phyloP scores from a whole-genome alignment of 345 rosid genomes.

The Eucalyptus decipiens region DNA sequence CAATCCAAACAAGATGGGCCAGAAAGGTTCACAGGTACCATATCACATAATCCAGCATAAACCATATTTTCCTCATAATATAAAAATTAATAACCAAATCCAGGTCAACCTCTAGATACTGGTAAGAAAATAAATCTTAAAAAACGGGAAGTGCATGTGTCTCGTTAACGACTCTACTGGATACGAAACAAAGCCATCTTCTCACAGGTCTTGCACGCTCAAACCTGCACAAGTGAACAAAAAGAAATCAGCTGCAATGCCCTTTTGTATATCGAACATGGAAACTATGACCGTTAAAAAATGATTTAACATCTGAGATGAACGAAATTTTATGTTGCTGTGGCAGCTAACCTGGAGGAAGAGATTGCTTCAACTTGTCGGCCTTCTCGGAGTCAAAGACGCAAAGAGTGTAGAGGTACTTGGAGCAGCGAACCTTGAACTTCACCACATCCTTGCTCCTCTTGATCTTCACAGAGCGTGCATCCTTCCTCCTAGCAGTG shows the following conservation, averaged over 20 bases:
- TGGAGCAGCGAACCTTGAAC: conserved; percentile 94
- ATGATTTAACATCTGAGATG: neutral
- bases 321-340: neutral
- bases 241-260: neutral
- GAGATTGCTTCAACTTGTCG: conserved; percentile 91
- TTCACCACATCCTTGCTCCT: conserved; percentile 69
- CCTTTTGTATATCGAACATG: neutral
- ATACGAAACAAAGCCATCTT: neutral
- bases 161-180: neutral
- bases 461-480: conserved; percentile 85
- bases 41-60: neutral
- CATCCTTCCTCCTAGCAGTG: conserved; percentile 94
- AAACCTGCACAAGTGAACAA: conserved; percentile 39
- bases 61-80: neutral
- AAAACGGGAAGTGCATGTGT: neutral
- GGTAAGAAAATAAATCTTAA: neutral
- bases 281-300: neutral
- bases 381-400: conserved; percentile 88
- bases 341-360: conserved; percentile 65
- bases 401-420: conserved; percentile 83
- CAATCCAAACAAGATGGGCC: neutral
- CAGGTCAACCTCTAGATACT: neutral
- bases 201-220: conserved; percentile 67
- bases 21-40: neutral
- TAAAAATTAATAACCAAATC: neutral